Base-by-base conservation (phyloP, 495 filamentous ascomycete species). In the Penicillium goetzii region DNA sequence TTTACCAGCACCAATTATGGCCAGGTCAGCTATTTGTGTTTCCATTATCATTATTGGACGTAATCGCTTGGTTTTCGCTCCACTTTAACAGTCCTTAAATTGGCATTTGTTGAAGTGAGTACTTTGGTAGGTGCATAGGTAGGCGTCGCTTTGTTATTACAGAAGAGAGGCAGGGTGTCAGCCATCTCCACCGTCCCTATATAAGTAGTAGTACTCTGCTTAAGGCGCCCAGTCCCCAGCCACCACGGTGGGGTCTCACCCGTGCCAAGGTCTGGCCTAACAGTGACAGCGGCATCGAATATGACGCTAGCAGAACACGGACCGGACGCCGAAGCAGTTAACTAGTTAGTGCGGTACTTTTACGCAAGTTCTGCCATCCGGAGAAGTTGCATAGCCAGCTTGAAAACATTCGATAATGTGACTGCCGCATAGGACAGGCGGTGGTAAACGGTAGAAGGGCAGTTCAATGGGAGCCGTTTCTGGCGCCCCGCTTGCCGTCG, bases 1-100 rank as follows among this genome's bases (percentile, higher is more conserved):
- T 59, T 59, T 59, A 59, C 57, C 57, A 59, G 57, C 57, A 33
- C 57, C 57, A 33, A 59, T 59, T 59, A 59, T 59, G 57, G 41
- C 40, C 38, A 59, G 57, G 57, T 59, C 57, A 49, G 41, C 40
- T 59, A 34, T 50, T 59, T 59, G 41, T 15, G 57, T 59, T 59
- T 59, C 40, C 21, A 59, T 59, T 59, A 49, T 59, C 57, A 50
- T 49, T 49, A 50, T 26, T 50, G 41, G 57, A 30, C 57, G 12
- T 59, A 59, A 49, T 59, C 41, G 41, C 26, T 59, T 32, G 41
- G 40, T 56, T 56, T 56, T 56, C 53, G 12, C 30, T 56, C 32
- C 32, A 56, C 53, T 56, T 38, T 7, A 40, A 56, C 15, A 25
- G 53, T 38, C 53, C 32, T 56, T 56, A 36, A 56, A 38, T 56